Base-by-base conservation (phyloP, 495 filamentous ascomycete genomes). In the Parathielavia appendiculata region DNA sequence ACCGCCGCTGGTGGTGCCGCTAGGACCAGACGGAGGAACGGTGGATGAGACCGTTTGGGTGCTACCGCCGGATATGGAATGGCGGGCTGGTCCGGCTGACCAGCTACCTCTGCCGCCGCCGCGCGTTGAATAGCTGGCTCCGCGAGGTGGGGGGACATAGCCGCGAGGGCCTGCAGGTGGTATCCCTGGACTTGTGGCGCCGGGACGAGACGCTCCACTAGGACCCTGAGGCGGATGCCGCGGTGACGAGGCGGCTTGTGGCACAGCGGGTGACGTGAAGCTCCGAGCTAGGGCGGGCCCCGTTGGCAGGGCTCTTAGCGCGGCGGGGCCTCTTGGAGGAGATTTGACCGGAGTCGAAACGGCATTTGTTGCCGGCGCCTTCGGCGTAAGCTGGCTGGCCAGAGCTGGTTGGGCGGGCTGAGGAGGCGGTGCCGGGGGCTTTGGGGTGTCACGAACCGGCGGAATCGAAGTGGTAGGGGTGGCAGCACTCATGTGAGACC, bases 101-200 rank as follows among this genome's bases (percentile, higher is more conserved):
- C 76, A 76, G 41, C 60, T 58, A 17, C 73, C 73, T 55, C 75
- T 66, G 54, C 74, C 68, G 20, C 75, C 72, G 26, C 75, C 72
- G 32, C 76, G 73, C 6, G 67, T 50, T 13, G 69, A 7, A 44
- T 72, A 77, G 17, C 67, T 61, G 16, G 71, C 66, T 41, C 74
- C 69, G 13, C 64, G 65, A 5, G 71, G 59, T 6, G 76, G 26
- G 26, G 26, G 58, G 0, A 77, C 66, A 35, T 79, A 80, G 14
- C 75, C 75, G 35, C 77, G 68, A 1, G 77, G 77, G n/a, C 77
- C 77, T 0, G 77, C 63, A 0, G 76, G 76, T 7, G 76, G 75
- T 2, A 72, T 67, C 19, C 67, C 66, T 1, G 74, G 69, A 40
- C 71, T 75, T 10, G 66, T 60, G 17, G 67, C 69, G 20, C 73